Base-by-base conservation (phyloP, 2,329 filamentous ascomycete species). In the Macrophomina phaseolina region DNA sequence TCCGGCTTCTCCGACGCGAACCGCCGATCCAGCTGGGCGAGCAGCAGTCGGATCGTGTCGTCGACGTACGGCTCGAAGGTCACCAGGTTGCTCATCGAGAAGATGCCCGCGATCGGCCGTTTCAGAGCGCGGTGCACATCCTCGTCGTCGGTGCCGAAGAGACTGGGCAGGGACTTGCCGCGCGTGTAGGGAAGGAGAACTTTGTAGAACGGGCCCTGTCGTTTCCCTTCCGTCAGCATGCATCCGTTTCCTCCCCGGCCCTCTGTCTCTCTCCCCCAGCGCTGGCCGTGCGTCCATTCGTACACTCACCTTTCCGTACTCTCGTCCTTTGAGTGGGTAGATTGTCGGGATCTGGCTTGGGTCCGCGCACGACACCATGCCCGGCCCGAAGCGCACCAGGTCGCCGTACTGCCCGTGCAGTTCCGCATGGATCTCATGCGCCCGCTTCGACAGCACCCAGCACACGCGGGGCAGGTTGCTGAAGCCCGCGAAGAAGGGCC, bases 321-420 rank as follows among this genome's bases (percentile, higher is more conserved):
- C 18, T 18, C 18, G 18, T 18, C 18, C 18, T 18, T 5, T 38
- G 36, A 38, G 11, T 6, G 5, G 6, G 11, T 94, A 94, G 61
- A 94, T 86, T 56, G 82, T 78, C 36, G 84, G 82, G 63, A 95
- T 92, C 2, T 90, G 91, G 11, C 82, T 83, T 45, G 90, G 89
- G 73, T 94, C 91, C 64, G 89, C 90, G 63, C 95, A 82, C 64
- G 89, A 92, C 70, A 95, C 84, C 71, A 95, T 92, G 71, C 91
- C 87, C 0, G 93, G 93, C 72, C 92, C 90, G 70, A 95, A 90
- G 23, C 93, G 86, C 23, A 96, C 89, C 0, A 95, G 79, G 12
- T 88, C 88, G 4, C 93, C 92, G 51, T 90, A 81, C 72, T 88
- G 88, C 81, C 89, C 85, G 78, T 96, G 93, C 3, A 87, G 81